A percentile compares a stretch with the other conserved stretches of the same genome.
phyloP scores from a whole-genome alignment of 495 filamentous ascomycete genomes.

The Aspergillus leporis region DNA sequence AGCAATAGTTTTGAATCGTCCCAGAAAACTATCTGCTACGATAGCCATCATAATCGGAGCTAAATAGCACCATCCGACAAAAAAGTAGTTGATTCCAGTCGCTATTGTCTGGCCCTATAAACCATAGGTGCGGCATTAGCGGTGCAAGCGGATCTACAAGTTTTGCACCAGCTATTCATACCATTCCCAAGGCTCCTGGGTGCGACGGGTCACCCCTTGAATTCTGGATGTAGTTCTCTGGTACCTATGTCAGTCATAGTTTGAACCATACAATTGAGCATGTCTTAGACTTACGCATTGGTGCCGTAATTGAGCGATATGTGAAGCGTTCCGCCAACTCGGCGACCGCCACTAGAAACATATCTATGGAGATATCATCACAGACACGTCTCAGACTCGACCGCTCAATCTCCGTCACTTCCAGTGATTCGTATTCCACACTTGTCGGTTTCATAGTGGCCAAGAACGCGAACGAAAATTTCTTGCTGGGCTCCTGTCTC shows the following conservation, averaged over 20 bases:
- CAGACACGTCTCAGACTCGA: slow-evolving; percentile 7
- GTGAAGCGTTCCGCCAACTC: slow-evolving; percentile 13
- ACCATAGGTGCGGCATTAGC: slow-evolving; percentile 33
- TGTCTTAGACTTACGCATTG: slow-evolving; percentile 10
- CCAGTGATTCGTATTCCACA: neutral
- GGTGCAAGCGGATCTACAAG: slow-evolving; percentile 12
- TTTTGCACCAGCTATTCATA: slow-evolving; percentile 24
- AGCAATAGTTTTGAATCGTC: slow-evolving; percentile 63
- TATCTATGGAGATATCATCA: slow-evolving; percentile 5
- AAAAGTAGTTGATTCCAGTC: slow-evolving; percentile 58
- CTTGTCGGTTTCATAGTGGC: neutral
- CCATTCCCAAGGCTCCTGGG: slow-evolving; percentile 17
- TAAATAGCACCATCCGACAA: slow-evolving; percentile 63
- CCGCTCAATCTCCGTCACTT: neutral
- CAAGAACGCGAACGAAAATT: neutral
- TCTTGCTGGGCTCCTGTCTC: neutral
- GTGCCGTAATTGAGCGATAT: slow-evolving; percentile 8
- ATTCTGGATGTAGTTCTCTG: slow-evolving; percentile 15
- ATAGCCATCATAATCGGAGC: slow-evolving; percentile 63
- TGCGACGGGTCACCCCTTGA: slow-evolving; percentile 7
- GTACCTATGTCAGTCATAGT: neutral
- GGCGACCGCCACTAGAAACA: slow-evolving; percentile 1
- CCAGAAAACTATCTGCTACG: slow-evolving; percentile 64
- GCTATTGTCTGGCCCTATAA: slow-evolving; percentile 57
- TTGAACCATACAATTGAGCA: neutral